Evolutionary conservation across 2,329 filamentous ascomycete genomes (phyloP), one percentile per base, ranked within the genome.

Genomic region (Ophiostoma perfectum): DNA sequence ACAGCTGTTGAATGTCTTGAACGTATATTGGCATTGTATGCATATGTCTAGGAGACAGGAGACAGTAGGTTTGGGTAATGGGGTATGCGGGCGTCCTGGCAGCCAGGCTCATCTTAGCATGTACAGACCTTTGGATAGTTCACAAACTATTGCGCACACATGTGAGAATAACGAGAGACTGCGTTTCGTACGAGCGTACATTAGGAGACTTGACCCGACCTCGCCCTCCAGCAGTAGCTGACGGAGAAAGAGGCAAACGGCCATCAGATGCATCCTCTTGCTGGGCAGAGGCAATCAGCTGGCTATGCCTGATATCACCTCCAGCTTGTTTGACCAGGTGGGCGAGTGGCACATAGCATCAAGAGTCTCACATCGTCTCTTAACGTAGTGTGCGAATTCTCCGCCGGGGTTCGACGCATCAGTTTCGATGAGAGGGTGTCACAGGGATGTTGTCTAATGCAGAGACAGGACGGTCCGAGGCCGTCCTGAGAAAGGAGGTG

Each of bases 371-470:
- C 62, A 41, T 67, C 42, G 70, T 71, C 71, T 71, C 67, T 70
- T 70, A 52, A 64, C 71, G 65, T 58, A 71, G 70, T 68, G 67
- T 65, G 66, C 67, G 70, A 74, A 72, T 74, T 74, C 72, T 71
- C 73, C 72, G 73, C 69, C 66, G 65, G 70, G 72, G 71, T 74
- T 73, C 70, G 70, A 71, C 67, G 64, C 65, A 65, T 52, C 65
- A 66, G 62, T 67, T 42, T 67, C 55, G 68, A 68, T 18, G 67
- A 69, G 27, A 68, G 66, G 36, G 67, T 72, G 71, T 70, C 69
- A 70, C 70, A 68, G 66, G 66, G 67, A 66, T 55, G n/a, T 18
- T 49, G 39, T 42, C 62, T 49, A 4, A 47, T 64, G 16, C 38
- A 55, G 4, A 55, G 49, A 55, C 49, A 27, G 2, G 11, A 27